phyloP scores from a whole-genome alignment of 371 early-diverging fungal species.

The Zancudomyces culisetae region DNA sequence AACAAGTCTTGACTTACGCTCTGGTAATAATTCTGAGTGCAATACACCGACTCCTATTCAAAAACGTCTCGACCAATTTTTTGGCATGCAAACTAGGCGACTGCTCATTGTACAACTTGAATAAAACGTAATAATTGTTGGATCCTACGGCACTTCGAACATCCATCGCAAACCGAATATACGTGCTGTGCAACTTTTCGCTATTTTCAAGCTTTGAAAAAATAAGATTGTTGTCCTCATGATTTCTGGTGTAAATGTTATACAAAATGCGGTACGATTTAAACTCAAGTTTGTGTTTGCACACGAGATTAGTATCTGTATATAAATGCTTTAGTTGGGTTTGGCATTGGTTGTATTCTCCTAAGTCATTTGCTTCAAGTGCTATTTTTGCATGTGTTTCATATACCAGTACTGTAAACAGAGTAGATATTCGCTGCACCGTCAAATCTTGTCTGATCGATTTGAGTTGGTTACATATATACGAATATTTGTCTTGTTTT shows the following conservation, averaged over 20 bases:
- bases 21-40: slow-evolving; percentile 43
- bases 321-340: slow-evolving; percentile 78
- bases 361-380: slow-evolving; percentile 73
- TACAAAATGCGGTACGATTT: slow-evolving; percentile 81
- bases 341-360: slow-evolving; percentile 94
- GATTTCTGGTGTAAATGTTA: slow-evolving; percentile 65
- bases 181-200: neutral
- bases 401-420: slow-evolving; percentile 83
- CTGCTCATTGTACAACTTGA: slow-evolving; percentile 41
- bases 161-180: slow-evolving; percentile 36
- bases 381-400: slow-evolving; percentile 88
- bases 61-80: slow-evolving; percentile 79
- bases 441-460: slow-evolving; percentile 87
- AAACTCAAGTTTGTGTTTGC: slow-evolving; percentile 66
- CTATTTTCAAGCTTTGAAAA: neutral
- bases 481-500: slow-evolving; percentile 66
- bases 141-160: slow-evolving; percentile 58
- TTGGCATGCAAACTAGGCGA: too few species aligned
- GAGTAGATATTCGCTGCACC: slow-evolving; percentile 72
- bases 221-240: slow-evolving; percentile 46
- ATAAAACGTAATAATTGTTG: slow-evolving; percentile 65
- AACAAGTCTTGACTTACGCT: slow-evolving; percentile 32
- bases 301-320: slow-evolving; percentile 33
- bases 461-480: slow-evolving; percentile 90
- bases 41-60: slow-evolving; percentile 59